Evolutionary conservation across 805 yeast species (phyloP).

Genomic region (Saturnispora hagleri): DNA sequence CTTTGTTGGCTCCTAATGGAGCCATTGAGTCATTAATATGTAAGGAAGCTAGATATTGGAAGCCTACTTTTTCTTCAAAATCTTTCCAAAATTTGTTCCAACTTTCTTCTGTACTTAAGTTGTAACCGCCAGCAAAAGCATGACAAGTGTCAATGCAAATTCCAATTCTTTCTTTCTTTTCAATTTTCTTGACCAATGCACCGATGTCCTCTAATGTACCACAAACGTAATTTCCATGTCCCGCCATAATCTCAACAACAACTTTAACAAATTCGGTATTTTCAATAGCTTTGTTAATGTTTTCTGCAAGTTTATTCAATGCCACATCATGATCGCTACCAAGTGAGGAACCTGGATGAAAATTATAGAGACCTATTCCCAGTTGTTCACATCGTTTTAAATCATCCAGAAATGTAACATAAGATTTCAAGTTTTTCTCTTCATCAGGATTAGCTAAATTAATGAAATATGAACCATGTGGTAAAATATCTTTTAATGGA

Average conservation of each 20-base stretch:
- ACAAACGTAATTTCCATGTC: slow-evolving; percentile 88
- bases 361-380: slow-evolving; percentile 77
- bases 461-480: slow-evolving; percentile 92
- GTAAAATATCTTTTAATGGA: slow-evolving; percentile 71
- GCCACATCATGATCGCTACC: slow-evolving; percentile 59
- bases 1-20: slow-evolving; percentile 83
- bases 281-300: slow-evolving; percentile 68
- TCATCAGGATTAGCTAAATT: slow-evolving; percentile 86
- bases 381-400: slow-evolving; percentile 77
- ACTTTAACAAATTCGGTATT: slow-evolving; percentile 75
- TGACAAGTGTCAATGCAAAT: slow-evolving; percentile 97
- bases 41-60: slow-evolving; percentile 63
- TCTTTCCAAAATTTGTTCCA: slow-evolving; percentile 64
- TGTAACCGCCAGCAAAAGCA: slow-evolving; percentile 94
- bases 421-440: slow-evolving; percentile 69
- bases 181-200: slow-evolving; percentile 67
- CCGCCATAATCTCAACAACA: slow-evolving; percentile 96
- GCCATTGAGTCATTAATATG: slow-evolving; percentile 95
- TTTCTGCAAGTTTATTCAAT: slow-evolving; percentile 59
- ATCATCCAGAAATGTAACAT: slow-evolving; percentile 76
- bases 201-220: slow-evolving; percentile 66
- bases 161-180: slow-evolving; percentile 79
- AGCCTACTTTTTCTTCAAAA: slow-evolving; percentile 70
- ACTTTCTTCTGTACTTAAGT: slow-evolving; percentile 49
- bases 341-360: slow-evolving; percentile 88